phyloP scores from a whole-genome alignment of 73 alveolate genomes.

The Paramecium octaurelia region DNA sequence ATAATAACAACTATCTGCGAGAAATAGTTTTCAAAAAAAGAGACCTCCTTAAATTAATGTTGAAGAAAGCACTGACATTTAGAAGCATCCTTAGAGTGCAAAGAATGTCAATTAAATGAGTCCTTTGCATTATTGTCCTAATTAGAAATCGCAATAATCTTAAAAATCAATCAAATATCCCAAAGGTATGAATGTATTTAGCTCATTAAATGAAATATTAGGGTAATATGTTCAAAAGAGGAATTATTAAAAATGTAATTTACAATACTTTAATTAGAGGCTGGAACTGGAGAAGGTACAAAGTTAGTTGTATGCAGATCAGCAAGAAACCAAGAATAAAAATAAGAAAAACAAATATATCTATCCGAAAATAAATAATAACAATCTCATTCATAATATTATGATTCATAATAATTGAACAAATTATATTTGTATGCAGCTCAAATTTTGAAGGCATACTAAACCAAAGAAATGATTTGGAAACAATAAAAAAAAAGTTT shows the following conservation, averaged over 20 bases:
- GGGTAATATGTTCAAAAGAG: neutral
- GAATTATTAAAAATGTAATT: constrained; percentile 9
- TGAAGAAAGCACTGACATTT: neutral
- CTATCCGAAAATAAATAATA: neutral
- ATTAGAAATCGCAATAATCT: neutral
- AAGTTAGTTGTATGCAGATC: neutral
- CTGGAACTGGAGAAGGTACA: constrained; percentile 33
- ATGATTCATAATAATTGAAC: neutral
- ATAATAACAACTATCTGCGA: neutral
- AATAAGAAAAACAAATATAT: constrained; percentile 16
- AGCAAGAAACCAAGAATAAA: constrained; percentile 4
- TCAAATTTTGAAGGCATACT: neutral
- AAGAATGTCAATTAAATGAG: constrained; percentile 17
- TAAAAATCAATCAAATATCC: neutral
- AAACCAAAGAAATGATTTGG: constrained; percentile 9
- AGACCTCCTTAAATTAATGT: constrained; percentile 32
- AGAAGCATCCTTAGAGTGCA: constrained; percentile 2
- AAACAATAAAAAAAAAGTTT: constrained; percentile 2
- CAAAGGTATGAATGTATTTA: neutral
- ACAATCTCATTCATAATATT: neutral
- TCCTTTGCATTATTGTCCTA: constrained; percentile 20
- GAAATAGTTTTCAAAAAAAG: constrained; percentile 19
- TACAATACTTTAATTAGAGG: constrained; percentile 15
- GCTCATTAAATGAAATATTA: constrained; percentile 33
- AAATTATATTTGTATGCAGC: neutral